Base-by-base conservation (phyloP, 371 early-diverging fungal species). In the Saksenaea oblongispora region DNA sequence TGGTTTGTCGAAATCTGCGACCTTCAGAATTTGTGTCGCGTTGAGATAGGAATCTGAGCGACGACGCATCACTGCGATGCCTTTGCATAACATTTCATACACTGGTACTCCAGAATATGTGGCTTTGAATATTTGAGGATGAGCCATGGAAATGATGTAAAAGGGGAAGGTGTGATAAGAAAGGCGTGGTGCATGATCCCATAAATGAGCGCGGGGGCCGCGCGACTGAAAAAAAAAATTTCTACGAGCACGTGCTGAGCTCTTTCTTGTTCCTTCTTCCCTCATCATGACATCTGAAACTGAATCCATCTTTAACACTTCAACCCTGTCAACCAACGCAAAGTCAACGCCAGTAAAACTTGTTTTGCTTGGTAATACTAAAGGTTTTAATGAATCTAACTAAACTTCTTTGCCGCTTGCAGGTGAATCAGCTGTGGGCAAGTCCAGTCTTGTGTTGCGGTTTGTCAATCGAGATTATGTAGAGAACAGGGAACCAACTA, bases 401-500 rank as follows among this genome's bases (percentile, higher is more conserved):
- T 24, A 1, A 18, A 27, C 31, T n/a, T 15, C 42, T 13, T 7
- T 9, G 34, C 4, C 41, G 14, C 18, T 15, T 39, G 0, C 82
- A 92, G 93, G 93, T 51, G 93, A 93, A 71, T 91, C 93, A 22
- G 93, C 92, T 56, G 93, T 93, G 44, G 93, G 93, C 47, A 93
- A 93, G 74, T 93, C 93, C 26, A 89, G 90, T 80, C 74, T 91
- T 41, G 89, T 87, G 27, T 71, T 84, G 56, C 93, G 99, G 28
- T 97, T 97, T 71, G 95, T 95, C 34, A 94, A 93, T 76, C 89
- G 94, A 75, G 91, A 95, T 78, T 98, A 95, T 74, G 86, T 91
- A 63, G 96, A 96, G 61, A 95, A 96, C 78, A 91, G 94, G 78
- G 98, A 97, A 70, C 96, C 96, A 34, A 98, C 98, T 28, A 98